Percentiles rank a stretch among this genome's conserved stretches.
phyloP scores from a whole-genome alignment of 176 grass and related monocot species.

The Oryza glumipatula region DNA sequence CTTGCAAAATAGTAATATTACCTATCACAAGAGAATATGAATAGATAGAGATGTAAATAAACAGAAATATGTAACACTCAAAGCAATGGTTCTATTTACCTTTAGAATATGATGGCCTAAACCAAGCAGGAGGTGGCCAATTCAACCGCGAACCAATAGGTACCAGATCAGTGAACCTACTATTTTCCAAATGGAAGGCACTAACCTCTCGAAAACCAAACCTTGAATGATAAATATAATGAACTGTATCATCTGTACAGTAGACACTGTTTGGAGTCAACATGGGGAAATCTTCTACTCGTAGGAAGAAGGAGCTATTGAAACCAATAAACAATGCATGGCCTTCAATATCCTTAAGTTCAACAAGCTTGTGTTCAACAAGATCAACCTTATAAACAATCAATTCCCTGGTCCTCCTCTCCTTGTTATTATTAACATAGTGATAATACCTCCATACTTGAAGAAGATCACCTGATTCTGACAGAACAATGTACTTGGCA shows the following conservation, averaged over 20 bases:
- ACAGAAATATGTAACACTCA: too few species aligned
- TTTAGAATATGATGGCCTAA: not conserved
- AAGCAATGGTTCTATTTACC: too few species aligned
- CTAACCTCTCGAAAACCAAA: not conserved
- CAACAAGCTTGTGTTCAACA: not conserved
- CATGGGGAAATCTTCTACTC: not conserved
- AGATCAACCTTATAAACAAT: not conserved
- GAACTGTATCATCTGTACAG: not conserved
- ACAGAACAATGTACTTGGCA: too few species aligned
- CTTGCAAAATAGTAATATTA: too few species aligned
- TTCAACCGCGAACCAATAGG: not conserved
- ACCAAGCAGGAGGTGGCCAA: not conserved
- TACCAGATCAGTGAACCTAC: not conserved
- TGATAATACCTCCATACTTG: not conserved
- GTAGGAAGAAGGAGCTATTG: not conserved
- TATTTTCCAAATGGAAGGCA: not conserved
- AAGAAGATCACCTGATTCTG: slow-evolving; percentile 2
- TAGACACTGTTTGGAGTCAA: not conserved
- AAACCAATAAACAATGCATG: not conserved
- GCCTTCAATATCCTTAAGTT: not conserved
- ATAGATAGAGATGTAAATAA: too few species aligned
- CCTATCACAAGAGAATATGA: too few species aligned
- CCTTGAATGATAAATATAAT: too few species aligned
- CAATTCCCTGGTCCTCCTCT: too few species aligned
- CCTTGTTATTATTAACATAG: too few species aligned